Percentiles rank a stretch among this genome's conserved stretches.
Evolutionary conservation across 2,329 filamentous ascomycete genomes (phyloP).

Genomic region (Nemania serpens): DNA sequence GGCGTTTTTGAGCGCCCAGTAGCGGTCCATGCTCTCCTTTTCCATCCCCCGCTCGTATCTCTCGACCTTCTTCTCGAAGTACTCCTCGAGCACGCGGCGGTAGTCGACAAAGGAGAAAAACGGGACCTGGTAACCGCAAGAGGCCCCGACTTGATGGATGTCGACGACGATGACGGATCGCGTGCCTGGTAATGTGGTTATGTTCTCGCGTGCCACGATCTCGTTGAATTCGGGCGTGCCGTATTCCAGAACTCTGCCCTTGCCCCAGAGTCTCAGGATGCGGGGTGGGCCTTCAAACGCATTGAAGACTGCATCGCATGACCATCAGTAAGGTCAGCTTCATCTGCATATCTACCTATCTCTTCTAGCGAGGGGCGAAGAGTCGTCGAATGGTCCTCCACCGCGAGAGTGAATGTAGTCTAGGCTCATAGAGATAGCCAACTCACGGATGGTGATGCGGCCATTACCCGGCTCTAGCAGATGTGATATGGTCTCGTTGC

Average conservation of each 20-base stretch:
- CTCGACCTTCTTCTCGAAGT: slow-evolving; percentile 41
- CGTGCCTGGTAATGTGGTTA: slow-evolving; percentile 37
- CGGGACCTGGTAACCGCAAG: slow-evolving; percentile 49
- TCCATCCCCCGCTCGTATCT: slow-evolving; percentile 41
- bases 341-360: neutral
- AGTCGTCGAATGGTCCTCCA: too few species aligned
- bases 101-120: slow-evolving; percentile 46
- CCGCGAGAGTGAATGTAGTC: neutral
- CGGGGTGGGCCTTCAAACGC: slow-evolving; percentile 47
- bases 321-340: neutral
- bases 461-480: slow-evolving; percentile 71
- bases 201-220: slow-evolving; percentile 41
- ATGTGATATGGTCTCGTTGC: slow-evolving; percentile 76
- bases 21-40: slow-evolving; percentile 46
- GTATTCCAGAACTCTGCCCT: slow-evolving; percentile 44
- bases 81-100: slow-evolving; percentile 43
- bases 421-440: neutral
- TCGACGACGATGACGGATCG: slow-evolving; percentile 46
- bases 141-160: slow-evolving; percentile 46
- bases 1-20: slow-evolving; percentile 49
- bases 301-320: slow-evolving; percentile 58
- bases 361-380: too few species aligned
- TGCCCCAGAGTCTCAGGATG: slow-evolving; percentile 47
- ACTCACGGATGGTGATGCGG: slow-evolving; percentile 64
- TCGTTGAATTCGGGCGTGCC: slow-evolving; percentile 40